Conservation (phyloP, 345 rosid genomes). For the sweet orange (Citrus sinensis) region DNA sequence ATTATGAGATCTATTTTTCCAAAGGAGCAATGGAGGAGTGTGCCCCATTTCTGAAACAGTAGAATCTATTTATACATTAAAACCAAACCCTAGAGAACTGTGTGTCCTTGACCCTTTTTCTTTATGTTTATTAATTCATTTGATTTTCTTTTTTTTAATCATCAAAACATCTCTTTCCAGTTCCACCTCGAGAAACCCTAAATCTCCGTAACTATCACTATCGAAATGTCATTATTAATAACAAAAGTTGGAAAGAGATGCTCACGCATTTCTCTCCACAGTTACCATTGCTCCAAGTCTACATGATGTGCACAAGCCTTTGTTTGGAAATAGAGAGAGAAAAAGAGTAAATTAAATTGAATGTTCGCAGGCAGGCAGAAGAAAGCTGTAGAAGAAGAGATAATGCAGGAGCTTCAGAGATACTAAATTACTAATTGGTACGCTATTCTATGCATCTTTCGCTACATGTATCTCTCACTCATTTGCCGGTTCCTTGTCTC, state of each 20-base stretch:
- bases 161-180: not conserved
- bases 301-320: constrained; percentile 19
- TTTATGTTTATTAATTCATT: not conserved
- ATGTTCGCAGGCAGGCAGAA: constrained; percentile 17
- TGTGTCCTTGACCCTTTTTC: not conserved
- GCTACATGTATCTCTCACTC: not conserved
- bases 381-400: not conserved
- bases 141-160: not conserved
- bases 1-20: too few species aligned
- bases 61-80: not conserved
- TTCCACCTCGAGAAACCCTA: not conserved
- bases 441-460: constrained; percentile 31
- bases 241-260: constrained; percentile 29
- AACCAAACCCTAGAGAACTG: not conserved
- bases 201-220: not conserved
- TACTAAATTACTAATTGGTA: constrained; percentile 17
- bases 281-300: constrained; percentile 35
- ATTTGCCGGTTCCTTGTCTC: constrained; percentile 39
- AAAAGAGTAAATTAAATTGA: constrained; percentile 7
- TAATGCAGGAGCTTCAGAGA: constrained; percentile 5
- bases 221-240: constrained; percentile 8
- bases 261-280: constrained; percentile 32
- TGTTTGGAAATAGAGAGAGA: not conserved
- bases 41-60: not conserved
- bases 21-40: too few species aligned